Percentiles rank a stretch among this genome's conserved stretches.
phyloP scores from a whole-genome alignment of 257 asterid genomes.

The Rehmannia glutinosa region DNA sequence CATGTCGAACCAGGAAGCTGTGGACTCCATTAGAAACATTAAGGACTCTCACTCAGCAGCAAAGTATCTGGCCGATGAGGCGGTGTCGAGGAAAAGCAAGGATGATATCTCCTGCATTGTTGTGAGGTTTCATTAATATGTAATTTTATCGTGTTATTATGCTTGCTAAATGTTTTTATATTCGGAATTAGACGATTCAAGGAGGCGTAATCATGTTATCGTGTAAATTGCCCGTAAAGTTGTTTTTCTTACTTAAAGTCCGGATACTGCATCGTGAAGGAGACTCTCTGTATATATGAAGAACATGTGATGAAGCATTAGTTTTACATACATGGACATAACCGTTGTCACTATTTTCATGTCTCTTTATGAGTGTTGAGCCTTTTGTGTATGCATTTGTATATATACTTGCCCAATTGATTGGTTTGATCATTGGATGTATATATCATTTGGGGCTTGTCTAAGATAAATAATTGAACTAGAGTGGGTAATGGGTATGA shows the following conservation, averaged over 20 bases:
- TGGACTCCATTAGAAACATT: constrained; percentile 50
- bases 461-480: too few relatives aligned
- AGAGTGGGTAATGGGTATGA: too few relatives aligned
- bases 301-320: neutral
- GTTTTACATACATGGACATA: neutral
- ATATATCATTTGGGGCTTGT: too few relatives aligned
- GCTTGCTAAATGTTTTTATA: neutral
- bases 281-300: constrained; percentile 5
- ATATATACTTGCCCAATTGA: neutral
- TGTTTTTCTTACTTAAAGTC: neutral
- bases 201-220: neutral
- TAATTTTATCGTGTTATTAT: neutral
- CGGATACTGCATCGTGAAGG: neutral
- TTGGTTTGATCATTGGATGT: too few relatives aligned
- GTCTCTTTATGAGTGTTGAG: neutral
- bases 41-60: constrained; percentile 78
- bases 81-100: constrained; percentile 66
- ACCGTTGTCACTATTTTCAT: neutral
- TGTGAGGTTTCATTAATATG: constrained; percentile 53
- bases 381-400: neutral
- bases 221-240: neutral
- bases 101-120: constrained; percentile 96
- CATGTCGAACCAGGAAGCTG: constrained; percentile 88
- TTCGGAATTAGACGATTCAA: neutral
- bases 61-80: constrained; percentile 55